A percentile compares a stretch with the other conserved stretches of the same genome.
These are phyloP conservation scores for Simplicillium aogashimaense DNA, from an alignment of 2,329 filamentous ascomycete genomes.

Conservation along the genomic window DNA sequence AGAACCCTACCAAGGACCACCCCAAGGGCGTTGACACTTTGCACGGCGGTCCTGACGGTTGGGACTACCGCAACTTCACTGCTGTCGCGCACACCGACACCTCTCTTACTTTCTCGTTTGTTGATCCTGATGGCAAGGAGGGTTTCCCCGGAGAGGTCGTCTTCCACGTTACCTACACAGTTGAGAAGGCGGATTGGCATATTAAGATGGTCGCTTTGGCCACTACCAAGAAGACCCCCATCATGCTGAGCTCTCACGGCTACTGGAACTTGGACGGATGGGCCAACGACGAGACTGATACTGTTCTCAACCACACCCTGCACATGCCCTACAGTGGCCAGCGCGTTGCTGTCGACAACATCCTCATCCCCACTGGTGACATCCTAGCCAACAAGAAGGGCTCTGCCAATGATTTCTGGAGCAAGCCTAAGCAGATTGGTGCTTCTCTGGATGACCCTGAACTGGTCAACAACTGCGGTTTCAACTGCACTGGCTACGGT, in stretches of 20 bases:
- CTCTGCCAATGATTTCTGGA: conserved; percentile 76
- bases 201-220: conserved; percentile 63
- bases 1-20: conserved; percentile 40
- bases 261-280: conserved; percentile 84
- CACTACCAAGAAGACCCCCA: conserved; percentile 67
- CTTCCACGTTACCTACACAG: conserved; percentile 63
- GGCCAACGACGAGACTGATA: conserved; percentile 58
- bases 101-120: conserved; percentile 66
- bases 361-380: conserved; percentile 66
- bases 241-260: conserved; percentile 66
- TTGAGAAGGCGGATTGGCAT: conserved; percentile 58
- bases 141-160: conserved; percentile 73
- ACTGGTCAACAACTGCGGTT: conserved; percentile 66
- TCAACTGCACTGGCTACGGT: conserved; percentile 78
- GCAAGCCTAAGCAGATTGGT: conserved; percentile 68
- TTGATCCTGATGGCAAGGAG: conserved; percentile 62
- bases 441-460: conserved; percentile 53
- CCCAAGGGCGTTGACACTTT: conserved; percentile 52
- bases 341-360: conserved; percentile 58
- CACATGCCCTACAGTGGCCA: conserved; percentile 64
- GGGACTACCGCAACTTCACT: conserved; percentile 72
- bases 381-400: conserved; percentile 59
- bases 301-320: conserved; percentile 61
- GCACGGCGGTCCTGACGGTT: conserved; percentile 61
- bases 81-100: conserved; percentile 56